phyloP scores from a whole-genome alignment of 164 flowering plant genomes.

The Protea cynaroides region DNA sequence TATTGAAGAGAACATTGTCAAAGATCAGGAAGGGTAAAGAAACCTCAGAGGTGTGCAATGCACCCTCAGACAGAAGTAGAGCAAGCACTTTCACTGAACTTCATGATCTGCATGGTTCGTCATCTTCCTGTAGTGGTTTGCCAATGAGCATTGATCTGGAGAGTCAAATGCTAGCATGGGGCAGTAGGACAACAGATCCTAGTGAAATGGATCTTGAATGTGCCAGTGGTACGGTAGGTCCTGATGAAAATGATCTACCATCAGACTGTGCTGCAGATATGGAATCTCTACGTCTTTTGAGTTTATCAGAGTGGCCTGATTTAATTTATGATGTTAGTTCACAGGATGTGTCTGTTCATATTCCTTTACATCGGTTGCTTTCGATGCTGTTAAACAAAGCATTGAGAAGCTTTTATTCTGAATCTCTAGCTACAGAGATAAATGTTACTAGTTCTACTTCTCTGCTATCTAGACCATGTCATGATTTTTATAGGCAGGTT shows the following conservation, averaged over 20 bases:
- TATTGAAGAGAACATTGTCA: constrained; percentile 43
- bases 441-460: constrained; percentile 15
- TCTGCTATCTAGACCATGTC: constrained; percentile 18
- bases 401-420: constrained; percentile 50
- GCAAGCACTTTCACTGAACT: constrained; percentile 24
- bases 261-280: constrained; percentile 34
- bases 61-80: constrained; percentile 20
- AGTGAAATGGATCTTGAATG: constrained; percentile 22
- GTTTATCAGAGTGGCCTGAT: constrained; percentile 72
- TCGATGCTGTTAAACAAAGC: constrained; percentile 57
- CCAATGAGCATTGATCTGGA: constrained; percentile 19
- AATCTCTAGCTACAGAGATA: constrained; percentile 21
- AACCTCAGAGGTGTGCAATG: constrained; percentile 13
- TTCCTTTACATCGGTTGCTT: constrained; percentile 85
- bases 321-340: constrained; percentile 80
- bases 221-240: constrained; percentile 8
- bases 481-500: constrained; percentile 49
- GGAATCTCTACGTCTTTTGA: constrained; percentile 40
- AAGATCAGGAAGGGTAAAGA: constrained; percentile 42
- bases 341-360: constrained; percentile 76
- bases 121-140: constrained; percentile 15
- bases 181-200: constrained; percentile 8
- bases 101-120: constrained; percentile 15
- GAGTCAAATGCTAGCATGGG: constrained; percentile 3
- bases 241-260: constrained; percentile 28